Percentiles rank a stretch among this genome's conserved stretches.
These are phyloP conservation scores for Pterocarpus santalinus DNA, from an alignment of 306 rosid species.

Conservation along the genomic window DNA sequence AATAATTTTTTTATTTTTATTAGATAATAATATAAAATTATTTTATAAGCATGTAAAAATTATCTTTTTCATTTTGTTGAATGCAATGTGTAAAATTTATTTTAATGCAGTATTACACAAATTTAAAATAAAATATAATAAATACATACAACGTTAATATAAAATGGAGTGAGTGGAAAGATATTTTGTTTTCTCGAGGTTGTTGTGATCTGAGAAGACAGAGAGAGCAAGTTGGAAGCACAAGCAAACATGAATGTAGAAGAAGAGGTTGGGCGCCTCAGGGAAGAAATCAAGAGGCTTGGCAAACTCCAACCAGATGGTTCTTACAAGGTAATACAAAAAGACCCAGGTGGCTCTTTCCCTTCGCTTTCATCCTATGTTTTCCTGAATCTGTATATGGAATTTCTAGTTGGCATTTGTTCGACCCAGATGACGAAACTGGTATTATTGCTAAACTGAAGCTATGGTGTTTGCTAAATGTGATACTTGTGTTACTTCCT, in stretches of 20 bases:
- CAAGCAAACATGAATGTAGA: constrained; percentile 70
- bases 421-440: constrained; percentile 38
- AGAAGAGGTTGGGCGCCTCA: constrained; percentile 78
- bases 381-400: not conserved
- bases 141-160: not conserved
- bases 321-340: constrained; percentile 66
- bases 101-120: not conserved
- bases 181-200: constrained; percentile 14
- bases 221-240: constrained; percentile 42
- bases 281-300: constrained; percentile 76
- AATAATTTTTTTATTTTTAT: too few relatives aligned
- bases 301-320: constrained; percentile 76
- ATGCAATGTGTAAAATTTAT: too few relatives aligned
- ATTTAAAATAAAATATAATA: not conserved
- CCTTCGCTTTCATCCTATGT: not conserved
- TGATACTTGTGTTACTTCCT: not conserved
- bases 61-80: too few relatives aligned
- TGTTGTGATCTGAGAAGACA: constrained; percentile 9
- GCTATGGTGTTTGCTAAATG: constrained; percentile 10
- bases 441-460: not conserved
- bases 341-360: not conserved
- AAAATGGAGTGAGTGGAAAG: not conserved
- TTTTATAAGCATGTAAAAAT: too few relatives aligned
- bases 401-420: not conserved
- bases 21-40: too few relatives aligned